Base-by-base conservation (phyloP, 2,329 filamentous ascomycete species). In the Aspergillus sp. region DNA sequence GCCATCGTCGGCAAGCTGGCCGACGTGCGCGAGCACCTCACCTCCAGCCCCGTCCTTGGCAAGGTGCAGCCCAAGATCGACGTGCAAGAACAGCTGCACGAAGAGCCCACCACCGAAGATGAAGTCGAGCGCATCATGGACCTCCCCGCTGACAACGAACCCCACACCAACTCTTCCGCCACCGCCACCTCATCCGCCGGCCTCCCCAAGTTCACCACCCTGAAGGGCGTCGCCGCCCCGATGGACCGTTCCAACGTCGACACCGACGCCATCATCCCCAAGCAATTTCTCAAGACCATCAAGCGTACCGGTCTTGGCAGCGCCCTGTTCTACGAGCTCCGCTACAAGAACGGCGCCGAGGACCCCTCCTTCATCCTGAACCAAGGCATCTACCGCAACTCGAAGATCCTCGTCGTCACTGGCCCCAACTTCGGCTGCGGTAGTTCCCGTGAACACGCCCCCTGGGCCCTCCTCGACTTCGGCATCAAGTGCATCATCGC, bases 241-340 rank as follows among this genome's bases (percentile, higher is more conserved):
- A 81, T 99, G 78, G 91, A 97, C 64, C 87, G 90, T 70, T 84
- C 90, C 67, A 99, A 99, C 76, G 88, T 97, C 69, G 95, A 99
- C 81, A 99, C 95, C n/a, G 95, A 99, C 72, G 94, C 94, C 73
- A 97, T 98, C 78, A 99, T 99, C 69, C 95, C 95, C 66, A 99
- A 99, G 80, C 95, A 99, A 77, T 99, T 98, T 82, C 86, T 99
- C 65, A 99, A 98, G 83, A 99, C 95, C 43, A 98, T 98, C 80
- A 98, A 98, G 85, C 91, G 95, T 61, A 96, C 94, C 1, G 95
- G 95, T 66, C 90, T 99, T 9, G 93, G 93, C 60, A 85, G 82
- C 23, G 94, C 94, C 41, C 87, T 96, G 55, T 99, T 99, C 84
- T 86, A 93, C 76, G 88, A 87, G 65, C 88, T 92, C 79, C 89